Evolutionary conservation across 805 yeast species (phyloP).

Genomic region (Wickerhamiella brachini): DNA sequence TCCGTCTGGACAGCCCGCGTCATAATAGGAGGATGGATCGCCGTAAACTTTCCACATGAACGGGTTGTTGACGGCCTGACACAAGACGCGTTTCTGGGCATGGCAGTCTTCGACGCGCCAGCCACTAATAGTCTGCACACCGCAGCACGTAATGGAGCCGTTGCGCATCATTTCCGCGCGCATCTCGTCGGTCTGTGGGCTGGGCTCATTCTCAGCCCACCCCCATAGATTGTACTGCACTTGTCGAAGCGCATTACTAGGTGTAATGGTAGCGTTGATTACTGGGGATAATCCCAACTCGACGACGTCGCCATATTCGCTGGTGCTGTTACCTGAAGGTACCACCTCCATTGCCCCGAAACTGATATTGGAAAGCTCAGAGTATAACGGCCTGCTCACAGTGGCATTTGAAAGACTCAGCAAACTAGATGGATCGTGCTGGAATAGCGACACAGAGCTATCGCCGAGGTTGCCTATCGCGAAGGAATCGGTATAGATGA

Average conservation of each 20-base stretch:
- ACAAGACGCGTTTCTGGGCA: constrained; percentile 36
- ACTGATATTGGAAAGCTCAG: background rate
- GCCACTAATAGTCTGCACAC: constrained; percentile 30
- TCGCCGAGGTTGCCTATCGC: background rate
- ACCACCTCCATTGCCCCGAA: background rate
- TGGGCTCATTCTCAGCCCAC: constrained; percentile 54
- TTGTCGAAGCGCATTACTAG: constrained; percentile 10
- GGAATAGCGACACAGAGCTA: background rate
- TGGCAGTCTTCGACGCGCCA: constrained; percentile 64
- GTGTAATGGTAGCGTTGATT: constrained; percentile 28
- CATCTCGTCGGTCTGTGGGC: constrained; percentile 10
- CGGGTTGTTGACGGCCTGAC: constrained; percentile 32
- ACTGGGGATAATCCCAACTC: constrained; percentile 57
- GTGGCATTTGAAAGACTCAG: background rate
- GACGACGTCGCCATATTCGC: constrained; percentile 18
- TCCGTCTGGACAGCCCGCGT: constrained; percentile 25
- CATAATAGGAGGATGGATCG: constrained; percentile 24
- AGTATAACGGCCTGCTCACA: background rate
- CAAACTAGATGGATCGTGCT: too few species aligned
- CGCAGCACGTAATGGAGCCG: constrained; percentile 30
- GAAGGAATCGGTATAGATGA: constrained; percentile 4
- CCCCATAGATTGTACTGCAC: constrained; percentile 41
- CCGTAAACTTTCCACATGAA: constrained; percentile 28
- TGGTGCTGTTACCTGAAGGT: background rate
- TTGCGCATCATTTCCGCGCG: constrained; percentile 10